These are phyloP conservation scores for Candida insectorum DNA, from an alignment of 805 yeast species.

Conservation along the genomic window DNA sequence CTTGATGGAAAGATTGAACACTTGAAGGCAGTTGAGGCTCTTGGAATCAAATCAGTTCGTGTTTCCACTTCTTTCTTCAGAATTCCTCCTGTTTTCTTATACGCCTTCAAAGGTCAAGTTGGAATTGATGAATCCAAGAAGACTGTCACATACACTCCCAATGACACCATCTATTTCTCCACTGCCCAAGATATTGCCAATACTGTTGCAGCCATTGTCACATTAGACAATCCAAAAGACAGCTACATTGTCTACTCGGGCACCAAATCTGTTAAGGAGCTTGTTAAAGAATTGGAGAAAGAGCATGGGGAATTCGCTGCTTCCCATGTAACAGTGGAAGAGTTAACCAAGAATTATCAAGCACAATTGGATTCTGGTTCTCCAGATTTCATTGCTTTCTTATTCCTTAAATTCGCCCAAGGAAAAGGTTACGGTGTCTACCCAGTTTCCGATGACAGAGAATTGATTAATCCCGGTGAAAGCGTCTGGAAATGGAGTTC, in stretches of 20 bases:
- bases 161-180: slow-evolving; percentile 31
- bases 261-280: slow-evolving; percentile 33
- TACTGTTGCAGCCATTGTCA: slow-evolving; percentile 37
- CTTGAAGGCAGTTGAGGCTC: slow-evolving; percentile 29
- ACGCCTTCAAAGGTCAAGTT: slow-evolving; percentile 29
- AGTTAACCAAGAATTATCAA: slow-evolving; percentile 24
- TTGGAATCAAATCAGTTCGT: slow-evolving; percentile 47
- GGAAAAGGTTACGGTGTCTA: slow-evolving; percentile 20
- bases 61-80: slow-evolving; percentile 37
- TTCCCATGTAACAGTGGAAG: slow-evolving; percentile 24
- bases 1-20: slow-evolving; percentile 29
- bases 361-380: slow-evolving; percentile 24
- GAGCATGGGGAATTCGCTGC: slow-evolving; percentile 31
- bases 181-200: slow-evolving; percentile 43
- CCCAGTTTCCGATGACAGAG: slow-evolving; percentile 22
- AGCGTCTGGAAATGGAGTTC: slow-evolving; percentile 34
- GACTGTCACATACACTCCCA: slow-evolving; percentile 28
- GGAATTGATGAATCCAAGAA: slow-evolving; percentile 36
- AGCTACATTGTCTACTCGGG: slow-evolving; percentile 41
- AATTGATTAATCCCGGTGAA: slow-evolving; percentile 35
- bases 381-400: slow-evolving; percentile 37
- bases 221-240: slow-evolving; percentile 42
- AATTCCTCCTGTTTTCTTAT: slow-evolving; percentile 24
- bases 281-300: slow-evolving; percentile 38
- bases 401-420: slow-evolving; percentile 9